Evolutionary conservation across 208 protist species (phyloP), one percentile per base, ranked within the genome.

Genomic region (Leishmania amazonensis): DNA sequence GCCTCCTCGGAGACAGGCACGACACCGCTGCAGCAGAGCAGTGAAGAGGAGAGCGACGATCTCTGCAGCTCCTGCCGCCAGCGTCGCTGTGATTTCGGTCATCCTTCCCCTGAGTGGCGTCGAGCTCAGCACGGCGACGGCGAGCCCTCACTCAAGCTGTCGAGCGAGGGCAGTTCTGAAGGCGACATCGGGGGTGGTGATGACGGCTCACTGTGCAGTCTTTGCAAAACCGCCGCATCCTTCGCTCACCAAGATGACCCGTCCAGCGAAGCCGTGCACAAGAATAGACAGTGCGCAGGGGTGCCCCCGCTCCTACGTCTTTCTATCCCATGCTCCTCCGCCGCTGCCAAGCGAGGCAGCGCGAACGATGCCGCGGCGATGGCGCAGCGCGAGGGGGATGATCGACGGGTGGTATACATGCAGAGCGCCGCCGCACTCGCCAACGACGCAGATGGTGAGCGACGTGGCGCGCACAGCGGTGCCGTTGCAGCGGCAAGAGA

Each of bases 221-320:
- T 72, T 24, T 84, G 81, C 45, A 24, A 6, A 74, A 21, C 40
- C 9, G 74, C 62, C 0, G 45, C 68, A 31, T 49, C 28, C 28
- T 74, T 11, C 11, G 45, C 42, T 19, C 68, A 53, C 11, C 68
- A 15, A 38, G 17, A 64, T 3, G 73, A 85, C 40, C 58, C 72
- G 1, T 80, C 76, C 51, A 7, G 38, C 11, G 62, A 75, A 11
- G 82, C 78, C 11, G 74, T 82, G 60, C 70, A 54, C 8, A 54
- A 11, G 51, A 35, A 62, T 49, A 19, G 58, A 15, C 64, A 76
- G 42, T 75, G 70, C 62, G 21, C 51, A 8, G 82, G 81, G 67
- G 78, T 80, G 38, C 82, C 82, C 0, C 78, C 73, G 13, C 57
- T 85, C 19, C 78, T 85, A 19, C 60, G 79, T 49, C 62, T 85